Base-by-base conservation (phyloP, 2,329 filamentous ascomycete genomes). In the Diplocarpon rosae region DNA sequence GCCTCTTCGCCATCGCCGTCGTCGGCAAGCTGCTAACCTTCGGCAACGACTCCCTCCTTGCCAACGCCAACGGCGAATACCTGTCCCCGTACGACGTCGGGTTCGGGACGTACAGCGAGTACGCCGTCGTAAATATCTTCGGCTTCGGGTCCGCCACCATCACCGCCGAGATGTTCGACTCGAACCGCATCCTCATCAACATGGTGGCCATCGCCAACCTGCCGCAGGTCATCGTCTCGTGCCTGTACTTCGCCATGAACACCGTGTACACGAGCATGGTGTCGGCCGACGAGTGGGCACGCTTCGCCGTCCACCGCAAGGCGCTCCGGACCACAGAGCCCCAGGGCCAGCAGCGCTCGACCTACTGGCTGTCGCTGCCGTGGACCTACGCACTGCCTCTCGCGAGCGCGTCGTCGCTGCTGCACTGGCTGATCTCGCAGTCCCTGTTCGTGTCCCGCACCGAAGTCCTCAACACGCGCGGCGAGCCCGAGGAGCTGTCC, bases 351-450 rank as follows among this genome's bases (percentile, higher is more conserved):
- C 69, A 73, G 49, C 58, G 66, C 3, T 64, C 62, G 0, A 67
- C 61, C 1, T 70, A 69, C 46, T 69, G 63, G 37, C 64, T 73
- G 10, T 63, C 62, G 2, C 50, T 75, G 2, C 70, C 70, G 1
- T 64, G 66, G 31, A 59, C 59, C 13, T 74, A 69, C 43, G 63
- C 62, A 0, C 41, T 72, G 0, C 65, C 69, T 0, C 52, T 71
- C 1, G 56, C 66, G 1, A 46, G 53, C 0, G 48, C 53, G 1
- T 64, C 60, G 1, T 61, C 56, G 0, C 3, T 68, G 1, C 55
- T 72, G 42, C 69, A 73, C 50, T 74, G 69, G 69, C 57, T 73
- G 5, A 59, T 70, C 3, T 73, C 69, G 0, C 67, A 70, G 46
- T 65, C 63, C 35, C 47, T 71, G 1, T 73, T 70, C 53, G 49